These are phyloP conservation scores for Tricholoma hemisulphureum DNA, from an alignment of 768 basidiomycete species.

Conservation along the genomic window DNA sequence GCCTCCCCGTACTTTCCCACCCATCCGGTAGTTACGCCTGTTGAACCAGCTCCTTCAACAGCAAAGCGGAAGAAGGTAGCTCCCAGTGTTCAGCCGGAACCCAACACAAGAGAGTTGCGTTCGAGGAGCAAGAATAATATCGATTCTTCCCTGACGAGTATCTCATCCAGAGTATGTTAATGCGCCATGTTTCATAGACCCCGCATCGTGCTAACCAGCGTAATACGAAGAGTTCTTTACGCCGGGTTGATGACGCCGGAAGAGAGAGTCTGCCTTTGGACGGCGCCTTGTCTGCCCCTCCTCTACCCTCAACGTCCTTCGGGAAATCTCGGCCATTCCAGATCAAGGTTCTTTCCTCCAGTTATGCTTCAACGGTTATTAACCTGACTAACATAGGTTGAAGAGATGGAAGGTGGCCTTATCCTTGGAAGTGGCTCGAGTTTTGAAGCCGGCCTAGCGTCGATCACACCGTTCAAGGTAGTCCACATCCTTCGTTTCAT, in stretches of 20 bases:
- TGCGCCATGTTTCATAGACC: not conserved
- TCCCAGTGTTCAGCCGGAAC: constrained; percentile 24
- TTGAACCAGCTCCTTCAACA: constrained; percentile 35
- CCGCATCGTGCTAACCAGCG: constrained; percentile 3
- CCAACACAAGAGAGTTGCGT: constrained; percentile 43
- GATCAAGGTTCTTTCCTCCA: constrained; percentile 30
- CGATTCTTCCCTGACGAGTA: constrained; percentile 37
- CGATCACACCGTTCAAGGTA: constrained; percentile 15
- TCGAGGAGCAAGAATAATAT: constrained; percentile 42
- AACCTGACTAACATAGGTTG: constrained; percentile 24
- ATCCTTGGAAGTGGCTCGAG: constrained; percentile 8
- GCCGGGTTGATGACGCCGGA: constrained; percentile 25
- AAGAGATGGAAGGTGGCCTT: constrained; percentile 33
- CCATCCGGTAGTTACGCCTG: constrained; percentile 23
- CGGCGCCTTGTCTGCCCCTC: constrained; percentile 17
- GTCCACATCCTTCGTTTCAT: not conserved
- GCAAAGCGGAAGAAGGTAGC: constrained; percentile 37
- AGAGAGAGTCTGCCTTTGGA: constrained; percentile 20
- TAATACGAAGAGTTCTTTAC: constrained; percentile 20
- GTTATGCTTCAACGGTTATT: not conserved
- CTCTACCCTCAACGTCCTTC: constrained; percentile 14
- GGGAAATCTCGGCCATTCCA: constrained; percentile 27
- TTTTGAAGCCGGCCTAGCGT: constrained; percentile 9
- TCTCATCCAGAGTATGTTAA: constrained; percentile 38
- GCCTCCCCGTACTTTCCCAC: constrained; percentile 14